These are phyloP conservation scores for Yarrowia galli DNA, from an alignment of 1,139 yeast genomes.

Conservation along the genomic window DNA sequence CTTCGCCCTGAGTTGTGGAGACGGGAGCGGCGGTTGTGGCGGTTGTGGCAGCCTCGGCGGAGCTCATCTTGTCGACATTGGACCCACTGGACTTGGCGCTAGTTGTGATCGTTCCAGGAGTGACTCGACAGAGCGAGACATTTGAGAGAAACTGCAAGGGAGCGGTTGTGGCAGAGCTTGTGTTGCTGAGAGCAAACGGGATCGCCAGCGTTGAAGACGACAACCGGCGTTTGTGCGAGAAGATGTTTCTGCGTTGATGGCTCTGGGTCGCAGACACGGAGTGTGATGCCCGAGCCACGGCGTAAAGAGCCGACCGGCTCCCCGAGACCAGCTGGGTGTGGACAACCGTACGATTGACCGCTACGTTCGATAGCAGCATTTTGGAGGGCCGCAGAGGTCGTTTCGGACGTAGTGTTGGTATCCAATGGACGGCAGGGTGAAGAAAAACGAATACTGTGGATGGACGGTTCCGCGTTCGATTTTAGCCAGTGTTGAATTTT, in stretches of 20 bases:
- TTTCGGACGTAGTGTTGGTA: conserved; percentile 10
- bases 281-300: conserved; percentile 1
- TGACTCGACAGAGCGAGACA: conserved; percentile 9
- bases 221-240: conserved; percentile 24
- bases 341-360: conserved; percentile 29
- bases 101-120: conserved; percentile 23
- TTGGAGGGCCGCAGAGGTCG: conserved; percentile 28
- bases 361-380: conserved; percentile 36
- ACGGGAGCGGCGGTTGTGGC: background rate
- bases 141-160: conserved; percentile 32
- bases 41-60: background rate
- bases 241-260: conserved; percentile 11
- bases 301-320: conserved; percentile 28
- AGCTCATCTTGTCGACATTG: background rate
- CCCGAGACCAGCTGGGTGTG: conserved; percentile 21
- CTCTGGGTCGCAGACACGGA: conserved; percentile 1
- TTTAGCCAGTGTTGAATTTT: background rate
- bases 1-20: background rate
- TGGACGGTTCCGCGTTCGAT: conserved; percentile 24
- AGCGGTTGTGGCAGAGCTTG: background rate
- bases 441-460: conserved; percentile 8
- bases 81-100: background rate
- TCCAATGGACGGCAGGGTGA: conserved; percentile 33
- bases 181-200: conserved; percentile 26
- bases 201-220: conserved; percentile 18